Base-by-base conservation (phyloP, 202 grass and related monocot genomes). In the Panicum hallii region DNA sequence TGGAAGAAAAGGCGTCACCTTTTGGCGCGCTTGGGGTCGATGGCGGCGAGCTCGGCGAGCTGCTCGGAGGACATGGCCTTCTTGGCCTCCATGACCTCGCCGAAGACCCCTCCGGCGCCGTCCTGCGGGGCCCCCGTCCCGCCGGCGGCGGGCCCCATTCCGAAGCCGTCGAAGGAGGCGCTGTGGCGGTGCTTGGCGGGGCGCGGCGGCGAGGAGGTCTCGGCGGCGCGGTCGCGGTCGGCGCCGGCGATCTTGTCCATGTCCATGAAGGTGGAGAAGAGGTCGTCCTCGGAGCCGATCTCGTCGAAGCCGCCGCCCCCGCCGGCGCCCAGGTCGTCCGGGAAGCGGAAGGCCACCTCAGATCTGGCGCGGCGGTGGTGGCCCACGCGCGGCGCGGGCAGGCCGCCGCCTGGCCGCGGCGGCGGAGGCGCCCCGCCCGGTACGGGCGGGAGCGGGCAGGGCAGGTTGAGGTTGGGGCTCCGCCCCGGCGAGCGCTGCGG, bases 241-340 rank as follows among this genome's bases (percentile, higher is more conserved):
- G 80, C 66, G 17, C 90, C 82, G 12, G 89, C 90, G 67, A 99
- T 94, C 91, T 96, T 96, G 67, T 99, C 97, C 76, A 96, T 90
- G 86, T 96, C 97, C 97, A 99, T 99, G 88, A 99, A 99, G 19
- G 97, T 99, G 84, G 85, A 89, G 86, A 99, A 96, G 84, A 99
- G 88, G 79, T 96, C 91, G 49, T 99, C 97, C 69, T 99, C 97
- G 62, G 97, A 94, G 48, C 79, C 93, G 84, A 99, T 94, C 88
- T 96, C 97, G 72, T 94, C 91, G 75, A 91, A 92, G 79, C 83
- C 84, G 6, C 72, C 90, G 19, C 60, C 81, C 15, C 46, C 87
- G 8, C 48, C 77, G 79, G 57, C 78, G 22, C 86, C 89, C 55
- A 94, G 72, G 75, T 97, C 94, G 52, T 92, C 91, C 12, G 90